These are phyloP conservation scores for Chenopodium album DNA, from an alignment of 148 eudicot genomes.

Conservation along the genomic window DNA sequence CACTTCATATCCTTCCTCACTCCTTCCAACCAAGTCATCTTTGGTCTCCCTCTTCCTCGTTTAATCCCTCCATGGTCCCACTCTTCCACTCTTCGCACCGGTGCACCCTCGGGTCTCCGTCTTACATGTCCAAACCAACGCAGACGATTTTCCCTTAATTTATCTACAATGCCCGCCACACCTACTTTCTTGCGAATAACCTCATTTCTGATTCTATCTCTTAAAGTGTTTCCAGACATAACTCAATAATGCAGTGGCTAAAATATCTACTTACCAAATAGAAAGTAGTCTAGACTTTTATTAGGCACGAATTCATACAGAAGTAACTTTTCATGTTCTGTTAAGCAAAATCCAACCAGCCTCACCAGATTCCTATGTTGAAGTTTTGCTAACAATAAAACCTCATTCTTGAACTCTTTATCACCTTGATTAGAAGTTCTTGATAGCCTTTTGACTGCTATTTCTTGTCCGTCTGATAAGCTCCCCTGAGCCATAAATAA, in stretches of 20 bases:
- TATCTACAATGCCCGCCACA: too few relatives aligned
- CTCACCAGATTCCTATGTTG: slow-evolving; percentile 13
- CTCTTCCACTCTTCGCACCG: too few relatives aligned
- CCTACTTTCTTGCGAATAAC: too few relatives aligned
- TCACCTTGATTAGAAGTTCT: slow-evolving; percentile 1
- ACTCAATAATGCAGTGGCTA: neutral
- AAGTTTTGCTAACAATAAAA: slow-evolving; percentile 5
- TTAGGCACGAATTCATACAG: slow-evolving; percentile 1
- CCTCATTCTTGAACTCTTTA: slow-evolving; percentile 6
- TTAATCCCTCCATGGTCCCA: too few relatives aligned
- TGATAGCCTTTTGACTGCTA: slow-evolving; percentile 15
- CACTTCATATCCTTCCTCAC: too few relatives aligned
- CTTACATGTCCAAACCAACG: too few relatives aligned
- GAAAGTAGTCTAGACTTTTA: slow-evolving; percentile 1
- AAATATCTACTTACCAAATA: slow-evolving; percentile 1
- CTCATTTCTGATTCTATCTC: too few relatives aligned
- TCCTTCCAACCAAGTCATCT: too few relatives aligned
- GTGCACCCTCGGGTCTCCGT: too few relatives aligned
- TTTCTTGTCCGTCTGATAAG: neutral
- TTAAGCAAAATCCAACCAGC: slow-evolving; percentile 1
- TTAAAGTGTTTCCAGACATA: too few relatives aligned
- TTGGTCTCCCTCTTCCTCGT: too few relatives aligned
- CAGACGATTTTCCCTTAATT: too few relatives aligned
- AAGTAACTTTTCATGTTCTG: neutral
- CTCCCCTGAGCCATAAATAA: neutral